Percentiles rank a stretch among this genome's conserved stretches.
Conservation (phyloP, 1,139 yeast genomes). For the Blastobotrys indianensis region DNA sequence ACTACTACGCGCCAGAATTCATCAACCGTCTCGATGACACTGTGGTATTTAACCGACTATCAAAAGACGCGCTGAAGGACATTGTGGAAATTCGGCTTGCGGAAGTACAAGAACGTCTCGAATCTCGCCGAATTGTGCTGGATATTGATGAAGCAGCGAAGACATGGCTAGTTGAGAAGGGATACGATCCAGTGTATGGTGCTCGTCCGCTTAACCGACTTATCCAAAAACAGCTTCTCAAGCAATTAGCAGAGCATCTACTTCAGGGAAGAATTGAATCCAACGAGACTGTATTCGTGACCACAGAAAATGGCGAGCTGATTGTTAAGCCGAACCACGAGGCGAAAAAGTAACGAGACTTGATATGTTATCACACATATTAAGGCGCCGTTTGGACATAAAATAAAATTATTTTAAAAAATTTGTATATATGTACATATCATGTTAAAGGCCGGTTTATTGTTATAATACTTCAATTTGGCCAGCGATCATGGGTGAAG, state of each 20-base stretch:
- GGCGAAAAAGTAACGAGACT: conserved; percentile 16
- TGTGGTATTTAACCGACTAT: conserved; percentile 80
- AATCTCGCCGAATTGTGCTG: conserved; percentile 71
- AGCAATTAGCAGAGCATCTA: conserved; percentile 77
- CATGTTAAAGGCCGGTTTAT: too few species aligned
- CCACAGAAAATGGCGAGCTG: conserved; percentile 36
- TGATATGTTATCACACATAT: too few species aligned
- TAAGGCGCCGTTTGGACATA: too few species aligned
- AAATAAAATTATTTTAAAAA: too few species aligned
- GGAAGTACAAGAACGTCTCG: conserved; percentile 73
- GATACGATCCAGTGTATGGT: conserved; percentile 88
- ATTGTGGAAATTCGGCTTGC: conserved; percentile 78
- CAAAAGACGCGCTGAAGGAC: conserved; percentile 61
- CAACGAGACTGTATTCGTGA: conserved; percentile 55
- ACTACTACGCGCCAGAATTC: conserved; percentile 86
- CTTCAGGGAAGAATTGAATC: conserved; percentile 73
- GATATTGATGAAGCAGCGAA: conserved; percentile 55
- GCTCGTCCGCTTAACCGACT: conserved; percentile 94
- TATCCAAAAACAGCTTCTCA: conserved; percentile 70
- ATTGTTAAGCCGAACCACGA: conserved; percentile 47
- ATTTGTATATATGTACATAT: too few species aligned
- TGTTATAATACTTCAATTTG: too few species aligned
- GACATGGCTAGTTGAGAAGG: conserved; percentile 70
- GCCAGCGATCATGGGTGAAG: too few species aligned
- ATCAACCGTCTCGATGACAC: conserved; percentile 89